Evolutionary conservation across 2,329 filamentous ascomycete species (phyloP).

Genomic region (Periconia digitata): DNA sequence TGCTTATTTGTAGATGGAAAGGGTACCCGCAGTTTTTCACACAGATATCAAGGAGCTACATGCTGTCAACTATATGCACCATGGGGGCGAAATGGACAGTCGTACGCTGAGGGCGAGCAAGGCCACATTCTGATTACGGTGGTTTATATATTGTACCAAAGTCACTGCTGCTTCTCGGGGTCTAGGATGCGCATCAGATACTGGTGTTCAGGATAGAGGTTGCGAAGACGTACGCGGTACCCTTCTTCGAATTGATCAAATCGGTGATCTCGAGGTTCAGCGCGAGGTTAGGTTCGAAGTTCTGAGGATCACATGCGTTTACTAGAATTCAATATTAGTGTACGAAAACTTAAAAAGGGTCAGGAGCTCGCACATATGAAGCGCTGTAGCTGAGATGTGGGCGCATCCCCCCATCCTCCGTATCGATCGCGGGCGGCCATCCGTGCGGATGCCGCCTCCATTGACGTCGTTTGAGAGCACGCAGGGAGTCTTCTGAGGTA

Average conservation of each 20-base stretch:
- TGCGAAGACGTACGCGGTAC: slow-evolving; percentile 64
- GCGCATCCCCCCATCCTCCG: slow-evolving; percentile 75
- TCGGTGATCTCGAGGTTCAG: slow-evolving; percentile 96
- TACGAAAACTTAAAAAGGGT: neutral
- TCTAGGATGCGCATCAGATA: slow-evolving; percentile 41
- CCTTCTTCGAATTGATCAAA: slow-evolving; percentile 96
- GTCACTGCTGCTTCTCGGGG: slow-evolving; percentile 92
- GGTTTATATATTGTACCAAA: slow-evolving; percentile 93
- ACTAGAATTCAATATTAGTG: slow-evolving; percentile 49
- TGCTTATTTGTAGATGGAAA: slow-evolving; percentile 97
- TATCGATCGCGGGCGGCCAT: slow-evolving; percentile 96
- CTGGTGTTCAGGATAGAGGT: neutral
- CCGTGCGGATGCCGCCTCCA: slow-evolving; percentile 95
- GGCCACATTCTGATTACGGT: slow-evolving; percentile 93
- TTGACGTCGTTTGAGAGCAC: slow-evolving; percentile 22
- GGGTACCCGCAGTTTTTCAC: slow-evolving; percentile 99
- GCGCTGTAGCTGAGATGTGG: slow-evolving; percentile 85
- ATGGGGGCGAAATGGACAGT: slow-evolving; percentile 17
- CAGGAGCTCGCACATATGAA: slow-evolving; percentile 68
- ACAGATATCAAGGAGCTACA: slow-evolving; percentile 87
- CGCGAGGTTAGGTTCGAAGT: slow-evolving; percentile 96
- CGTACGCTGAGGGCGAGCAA: slow-evolving; percentile 76
- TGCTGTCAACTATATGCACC: slow-evolving; percentile 23
- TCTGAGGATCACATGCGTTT: slow-evolving; percentile 93
- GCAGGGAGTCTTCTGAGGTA: neutral